These are phyloP conservation scores for Fusarium globosum DNA, from an alignment of 2,329 filamentous ascomycete genomes.

Conservation along the genomic window DNA sequence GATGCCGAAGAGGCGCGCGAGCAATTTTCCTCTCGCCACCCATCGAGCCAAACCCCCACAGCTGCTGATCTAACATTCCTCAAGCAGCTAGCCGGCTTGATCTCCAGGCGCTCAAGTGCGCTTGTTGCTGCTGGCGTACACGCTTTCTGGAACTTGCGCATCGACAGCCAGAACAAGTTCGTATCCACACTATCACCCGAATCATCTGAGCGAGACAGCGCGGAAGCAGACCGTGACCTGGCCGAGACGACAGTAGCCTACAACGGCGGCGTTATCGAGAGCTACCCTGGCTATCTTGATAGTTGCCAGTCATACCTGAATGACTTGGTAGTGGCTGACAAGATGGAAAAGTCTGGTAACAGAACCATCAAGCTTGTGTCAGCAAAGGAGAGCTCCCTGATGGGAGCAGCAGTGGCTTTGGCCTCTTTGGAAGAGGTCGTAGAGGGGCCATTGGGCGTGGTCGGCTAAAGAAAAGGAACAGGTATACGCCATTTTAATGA, in stretches of 20 bases:
- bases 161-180: conserved; percentile 57
- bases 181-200: conserved; percentile 45
- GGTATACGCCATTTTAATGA: conserved; percentile 3
- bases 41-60: conserved; percentile 55
- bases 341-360: conserved; percentile 49
- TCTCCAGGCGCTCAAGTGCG: conserved; percentile 68
- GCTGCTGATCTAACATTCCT: conserved; percentile 63
- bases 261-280: conserved; percentile 83
- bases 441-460: conserved; percentile 30
- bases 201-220: conserved; percentile 54
- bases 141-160: conserved; percentile 67
- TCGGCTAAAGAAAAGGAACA: conserved; percentile 7
- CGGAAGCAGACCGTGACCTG: conserved; percentile 63
- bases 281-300: conserved; percentile 75
- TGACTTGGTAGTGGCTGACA: conserved; percentile 58
- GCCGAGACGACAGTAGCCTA: conserved; percentile 73
- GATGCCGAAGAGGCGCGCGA: conserved; percentile 57
- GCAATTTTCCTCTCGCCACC: conserved; percentile 63
- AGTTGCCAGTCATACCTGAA: conserved; percentile 73
- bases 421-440: conserved; percentile 53
- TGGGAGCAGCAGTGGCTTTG: conserved; percentile 79
- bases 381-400: conserved; percentile 78
- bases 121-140: conserved; percentile 69
- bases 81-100: conserved; percentile 62
- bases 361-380: conserved; percentile 70